Base-by-base conservation (phyloP, 2,329 filamentous ascomycete species). In the Pestalotiopsis sp. region DNA sequence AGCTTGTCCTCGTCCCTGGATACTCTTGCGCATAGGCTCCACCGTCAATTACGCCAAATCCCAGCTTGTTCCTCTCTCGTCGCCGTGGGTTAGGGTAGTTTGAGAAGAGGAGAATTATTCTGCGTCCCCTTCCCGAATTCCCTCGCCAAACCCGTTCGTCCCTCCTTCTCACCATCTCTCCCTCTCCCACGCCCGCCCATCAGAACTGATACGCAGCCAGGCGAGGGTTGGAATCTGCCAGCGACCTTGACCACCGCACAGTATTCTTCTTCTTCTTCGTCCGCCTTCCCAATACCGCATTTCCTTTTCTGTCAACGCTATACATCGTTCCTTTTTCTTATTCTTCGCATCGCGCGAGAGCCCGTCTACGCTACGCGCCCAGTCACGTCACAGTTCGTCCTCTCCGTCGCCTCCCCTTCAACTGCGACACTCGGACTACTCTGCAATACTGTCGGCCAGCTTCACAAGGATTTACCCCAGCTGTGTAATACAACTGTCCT, bases 11-110 rank as follows among this genome's bases (percentile, higher is more conserved):
- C 25, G 64, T 57, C 64, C 49, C 52, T 63, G 67, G 64, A 65
- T 64, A 57, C 64, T 60, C 64, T 65, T 66, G 59, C 59, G 62
- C 65, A 65, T 64, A 63, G 64, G 67, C 67, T 69, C 67, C 67
- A 69, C 67, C 61, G 36, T 38, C 27, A 59, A 67, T 67, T 67
- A 61, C 66, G 66, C 66, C 66, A 67, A 67, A 56, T 62, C 66
- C 66, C 66, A 67, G 66, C 66, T 67, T 69, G 65, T 67, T 56
- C 39, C 49, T 57, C 66, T 67, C 49, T 36, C 39, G 36, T 61
- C 52, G 65, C 41, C 66, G 66, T 67, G 68, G 68, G 68, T 69
- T 64, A 69, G 68, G 68, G 68, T 69, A 67, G 68, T 67, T 69
- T 67, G 66, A 52, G 25, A 39, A 63, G 56, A 58, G 68, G 60